Percentiles rank a stretch among this genome's conserved stretches.
These are phyloP conservation scores for Phytopythium montanum DNA, from an alignment of 352 stramenopile species.

Conservation along the genomic window DNA sequence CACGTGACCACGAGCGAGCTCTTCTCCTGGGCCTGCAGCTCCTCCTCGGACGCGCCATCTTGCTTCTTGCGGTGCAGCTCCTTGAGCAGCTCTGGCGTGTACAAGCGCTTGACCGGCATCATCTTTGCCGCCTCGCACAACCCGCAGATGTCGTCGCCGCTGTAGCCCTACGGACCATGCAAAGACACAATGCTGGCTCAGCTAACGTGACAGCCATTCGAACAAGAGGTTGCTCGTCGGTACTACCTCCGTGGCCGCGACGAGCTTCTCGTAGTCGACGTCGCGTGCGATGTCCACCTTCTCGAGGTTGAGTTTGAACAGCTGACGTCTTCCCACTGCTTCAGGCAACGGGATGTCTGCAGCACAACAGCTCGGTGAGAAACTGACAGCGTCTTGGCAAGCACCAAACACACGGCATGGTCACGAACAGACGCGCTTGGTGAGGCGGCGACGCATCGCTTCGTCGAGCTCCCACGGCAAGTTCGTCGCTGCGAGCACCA, in stretches of 20 bases:
- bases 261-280: conserved; percentile 68
- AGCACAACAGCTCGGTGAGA: neutral
- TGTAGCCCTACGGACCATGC: conserved; percentile 32
- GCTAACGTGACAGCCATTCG: neutral
- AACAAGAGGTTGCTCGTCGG: conserved; percentile 10
- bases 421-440: conserved; percentile 90
- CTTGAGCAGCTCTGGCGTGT: conserved; percentile 59
- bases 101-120: conserved; percentile 78
- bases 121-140: conserved; percentile 74
- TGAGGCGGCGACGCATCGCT: conserved; percentile 92
- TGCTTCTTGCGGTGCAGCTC: conserved; percentile 43
- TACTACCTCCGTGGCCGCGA: conserved; percentile 67
- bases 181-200: neutral
- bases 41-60: conserved; percentile 32
- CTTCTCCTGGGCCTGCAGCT: conserved; percentile 42
- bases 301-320: conserved; percentile 78
- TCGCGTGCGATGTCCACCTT: conserved; percentile 78
- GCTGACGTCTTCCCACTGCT: conserved; percentile 46
- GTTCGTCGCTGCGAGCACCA: conserved; percentile 96
- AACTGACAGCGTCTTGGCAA: neutral
- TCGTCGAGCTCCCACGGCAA: conserved; percentile 97
- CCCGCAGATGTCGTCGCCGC: conserved; percentile 53
- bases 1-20: conserved; percentile 63
- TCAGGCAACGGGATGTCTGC: conserved; percentile 52
- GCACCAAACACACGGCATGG: conserved; percentile 75